Evolutionary conservation across 306 rosid species (phyloP), one percentile per base, ranked within the genome.

Genomic region (Sindora glabra): DNA sequence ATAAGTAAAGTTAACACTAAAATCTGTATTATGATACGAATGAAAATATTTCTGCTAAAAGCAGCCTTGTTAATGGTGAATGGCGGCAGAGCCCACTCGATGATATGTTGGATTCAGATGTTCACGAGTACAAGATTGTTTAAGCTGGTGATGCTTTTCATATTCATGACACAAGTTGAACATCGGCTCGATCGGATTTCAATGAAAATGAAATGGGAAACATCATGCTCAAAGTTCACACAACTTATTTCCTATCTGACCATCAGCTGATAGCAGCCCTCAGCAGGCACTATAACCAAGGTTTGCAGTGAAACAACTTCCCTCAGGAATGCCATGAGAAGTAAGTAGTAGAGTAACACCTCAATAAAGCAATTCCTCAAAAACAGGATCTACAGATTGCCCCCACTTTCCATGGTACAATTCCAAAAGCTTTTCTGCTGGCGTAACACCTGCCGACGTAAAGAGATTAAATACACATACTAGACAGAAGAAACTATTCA

Each of bases 381-480:
- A 94, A 27, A 89, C 97, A 37, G 85, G 91, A 80, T 94, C 95
- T 41, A 94, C 82, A 30, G 73, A 74, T 54, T 82, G 89, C 59
- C 69, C 86, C 99, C 97, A 94, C 64, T 94, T 86, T 63, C 82
- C 95, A 47, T 86, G 44, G 37, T 86, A 86, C 75, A 89, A 68
- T 32, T 86, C 89, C 86, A 89, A 75, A 60, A 94, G 88, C 78
- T 64, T 89, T 78, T 94, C 97, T 36, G 97, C 95, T 18, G 97
- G 95, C 50, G 97, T 94, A 12, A 78, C 79, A 58, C 97, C 99
- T 94, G 80, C 72, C 63, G 68, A 42, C 63, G 54, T 24, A 67
- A 53, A 25, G 16, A 56, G 10, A 11, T 21, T 51, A 22, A 29
- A 44, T 48, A 21, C 13, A 16, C 15, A 16, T 27, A 24, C 11